Percentiles rank a stretch among this genome's conserved stretches.
Evolutionary conservation across 2,329 filamentous ascomycete species (phyloP).

Genomic region (Neocucurbitaria cava): DNA sequence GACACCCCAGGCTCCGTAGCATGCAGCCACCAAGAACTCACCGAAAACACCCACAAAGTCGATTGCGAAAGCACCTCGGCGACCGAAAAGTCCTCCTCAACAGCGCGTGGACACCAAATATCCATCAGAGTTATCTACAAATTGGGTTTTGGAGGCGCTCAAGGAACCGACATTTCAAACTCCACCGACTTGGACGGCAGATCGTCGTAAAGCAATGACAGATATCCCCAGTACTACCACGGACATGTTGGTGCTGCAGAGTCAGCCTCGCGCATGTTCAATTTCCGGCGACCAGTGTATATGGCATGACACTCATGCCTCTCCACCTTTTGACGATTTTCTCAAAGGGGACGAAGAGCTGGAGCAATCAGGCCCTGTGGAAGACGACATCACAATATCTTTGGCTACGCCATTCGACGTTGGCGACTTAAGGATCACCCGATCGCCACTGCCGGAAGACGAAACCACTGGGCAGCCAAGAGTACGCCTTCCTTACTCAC

Average conservation of each 20-base stretch:
- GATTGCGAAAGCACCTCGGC: too few species aligned
- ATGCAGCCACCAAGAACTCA: too few species aligned
- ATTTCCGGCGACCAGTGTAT: too few species aligned
- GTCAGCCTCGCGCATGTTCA: background rate
- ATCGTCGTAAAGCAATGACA: background rate
- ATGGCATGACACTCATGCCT: too few species aligned
- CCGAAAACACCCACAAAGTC: background rate
- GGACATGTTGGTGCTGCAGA: background rate
- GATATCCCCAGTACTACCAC: background rate
- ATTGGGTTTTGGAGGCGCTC: too few species aligned
- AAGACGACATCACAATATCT: background rate
- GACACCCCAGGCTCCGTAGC: too few species aligned
- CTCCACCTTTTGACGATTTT: background rate
- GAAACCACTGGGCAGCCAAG: background rate
- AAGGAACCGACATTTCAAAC: too few species aligned
- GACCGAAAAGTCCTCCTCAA: too few species aligned
- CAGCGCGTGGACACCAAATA: too few species aligned
- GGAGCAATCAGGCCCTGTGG: background rate
- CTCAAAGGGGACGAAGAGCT: background rate
- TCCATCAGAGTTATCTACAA: too few species aligned
- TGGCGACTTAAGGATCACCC: background rate
- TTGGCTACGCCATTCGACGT: background rate
- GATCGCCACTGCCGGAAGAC: background rate
- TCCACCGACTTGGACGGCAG: background rate
- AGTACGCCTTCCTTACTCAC: background rate